Evolutionary conservation across 1,139 yeast species (phyloP), one percentile per base, ranked within the genome.

Genomic region (Yamadazyma triangularis): DNA sequence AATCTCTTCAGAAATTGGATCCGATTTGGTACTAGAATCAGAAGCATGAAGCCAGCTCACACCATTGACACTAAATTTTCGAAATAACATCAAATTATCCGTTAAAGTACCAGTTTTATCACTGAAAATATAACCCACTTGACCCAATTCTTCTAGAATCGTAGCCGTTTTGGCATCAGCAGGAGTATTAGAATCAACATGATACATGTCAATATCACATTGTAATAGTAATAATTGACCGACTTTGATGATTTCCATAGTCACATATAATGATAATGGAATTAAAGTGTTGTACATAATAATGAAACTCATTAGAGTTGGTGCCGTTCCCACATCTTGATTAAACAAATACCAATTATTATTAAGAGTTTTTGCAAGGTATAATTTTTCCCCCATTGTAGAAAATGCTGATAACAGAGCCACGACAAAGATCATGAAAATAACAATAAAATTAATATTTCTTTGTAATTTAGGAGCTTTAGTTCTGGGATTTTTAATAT

Each of bases 61-160:
- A 2, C 99, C 99, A 38, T 85, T 83, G 5, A 88, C 79, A 14
- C 91, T 77, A 42, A 88, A 73, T 47, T 86, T 87, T 30, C 95
- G 68, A 51, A 88, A 88, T 16, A 87, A 62, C 96, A 88, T 88
- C 45, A 77, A 60, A 51, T 88, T 88, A 48, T 88, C 96, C 0
- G 99, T 93, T 38, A 93, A 69, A 0, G 98, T 93, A 9, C 99
- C 99, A 0, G 98, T 93, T 56, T 93, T 93, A 56, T 93, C 99
- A 41, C 95, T 85, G 54, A 93, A 93, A 4, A 93, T 73, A 49
- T 89, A 89, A 32, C 95, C 81, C 0, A 93, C 97, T 53, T 93
- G 99, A 3, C 99, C 99, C 45, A 93, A 65, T 56, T 93, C 98
- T 53, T 93, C 99, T 43, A 91, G 72, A 44, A 91, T 88, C 0